Conservation (phyloP, 108 stramenopile species). For the Discostella stelligeroides region DNA sequence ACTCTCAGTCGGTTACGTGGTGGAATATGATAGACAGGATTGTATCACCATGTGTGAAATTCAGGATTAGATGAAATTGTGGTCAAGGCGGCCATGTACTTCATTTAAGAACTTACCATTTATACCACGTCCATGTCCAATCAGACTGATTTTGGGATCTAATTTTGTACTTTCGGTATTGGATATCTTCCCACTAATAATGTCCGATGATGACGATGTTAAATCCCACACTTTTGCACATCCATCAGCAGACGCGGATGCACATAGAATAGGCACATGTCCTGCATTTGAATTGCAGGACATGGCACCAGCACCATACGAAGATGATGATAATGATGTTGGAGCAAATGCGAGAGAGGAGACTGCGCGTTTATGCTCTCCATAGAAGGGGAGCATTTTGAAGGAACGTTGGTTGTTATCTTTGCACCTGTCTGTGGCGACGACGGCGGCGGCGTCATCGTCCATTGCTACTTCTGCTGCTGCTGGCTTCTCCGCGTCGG, state of each 20-base stretch:
- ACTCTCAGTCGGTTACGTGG: not conserved
- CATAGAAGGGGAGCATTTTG: conserved; percentile 65
- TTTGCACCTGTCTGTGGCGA: not conserved
- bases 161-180: conserved; percentile 34
- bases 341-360: conserved; percentile 77
- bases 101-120: conserved; percentile 56
- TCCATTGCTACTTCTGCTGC: conserved; percentile 1
- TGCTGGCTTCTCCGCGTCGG: not conserved
- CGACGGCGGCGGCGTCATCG: not conserved
- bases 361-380: conserved; percentile 85
- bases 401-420: conserved; percentile 28
- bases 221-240: conserved; percentile 79
- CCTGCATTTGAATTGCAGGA: conserved; percentile 1
- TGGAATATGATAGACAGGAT: not conserved
- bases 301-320: not conserved
- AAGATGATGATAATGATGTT: conserved; percentile 16
- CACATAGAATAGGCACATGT: conserved; percentile 40
- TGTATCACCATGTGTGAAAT: not conserved
- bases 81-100: too few relatives aligned
- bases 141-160: conserved; percentile 29
- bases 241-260: conserved; percentile 79
- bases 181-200: not conserved
- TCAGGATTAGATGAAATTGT: not conserved
- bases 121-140: conserved; percentile 81
- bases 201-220: not conserved